phyloP scores from a whole-genome alignment of 345 rosid species.

The Aquilaria yunnanensis region DNA sequence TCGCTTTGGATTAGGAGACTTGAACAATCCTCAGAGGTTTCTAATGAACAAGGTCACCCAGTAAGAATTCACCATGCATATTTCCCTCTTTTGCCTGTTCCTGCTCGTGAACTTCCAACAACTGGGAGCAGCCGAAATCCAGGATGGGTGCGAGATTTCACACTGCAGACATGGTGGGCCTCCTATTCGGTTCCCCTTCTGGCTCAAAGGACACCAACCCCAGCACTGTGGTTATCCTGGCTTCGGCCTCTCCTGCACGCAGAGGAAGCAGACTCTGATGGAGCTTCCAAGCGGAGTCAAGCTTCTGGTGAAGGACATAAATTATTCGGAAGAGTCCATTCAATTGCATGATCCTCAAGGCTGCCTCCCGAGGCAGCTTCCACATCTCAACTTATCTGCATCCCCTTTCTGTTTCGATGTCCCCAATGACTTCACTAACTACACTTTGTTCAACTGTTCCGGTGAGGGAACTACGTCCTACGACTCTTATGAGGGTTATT shows the following conservation, averaged over 20 bases:
- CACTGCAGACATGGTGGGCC: neutral
- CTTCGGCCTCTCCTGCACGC: neutral
- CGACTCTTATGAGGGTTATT: too few species aligned
- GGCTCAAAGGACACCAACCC: neutral
- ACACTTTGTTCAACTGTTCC: too few species aligned
- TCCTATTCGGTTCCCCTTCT: conserved; percentile 6
- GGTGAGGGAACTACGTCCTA: too few species aligned
- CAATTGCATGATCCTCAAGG: neutral
- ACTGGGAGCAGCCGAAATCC: neutral
- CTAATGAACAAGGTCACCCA: too few species aligned
- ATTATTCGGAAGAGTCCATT: neutral
- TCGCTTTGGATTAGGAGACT: too few species aligned
- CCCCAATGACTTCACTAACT: too few species aligned
- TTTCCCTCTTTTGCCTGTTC: too few species aligned
- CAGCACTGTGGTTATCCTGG: neutral
- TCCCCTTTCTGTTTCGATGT: neutral
- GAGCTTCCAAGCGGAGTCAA: neutral
- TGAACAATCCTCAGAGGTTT: too few species aligned
- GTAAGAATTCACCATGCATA: too few species aligned
- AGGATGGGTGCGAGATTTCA: neutral
- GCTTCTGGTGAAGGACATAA: neutral
- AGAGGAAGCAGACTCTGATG: neutral
- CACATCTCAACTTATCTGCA: neutral
- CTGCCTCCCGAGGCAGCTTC: neutral
- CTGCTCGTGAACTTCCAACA: too few species aligned